phyloP scores from a whole-genome alignment of 805 yeast genomes.

The Yamadazyma tumulicola region DNA sequence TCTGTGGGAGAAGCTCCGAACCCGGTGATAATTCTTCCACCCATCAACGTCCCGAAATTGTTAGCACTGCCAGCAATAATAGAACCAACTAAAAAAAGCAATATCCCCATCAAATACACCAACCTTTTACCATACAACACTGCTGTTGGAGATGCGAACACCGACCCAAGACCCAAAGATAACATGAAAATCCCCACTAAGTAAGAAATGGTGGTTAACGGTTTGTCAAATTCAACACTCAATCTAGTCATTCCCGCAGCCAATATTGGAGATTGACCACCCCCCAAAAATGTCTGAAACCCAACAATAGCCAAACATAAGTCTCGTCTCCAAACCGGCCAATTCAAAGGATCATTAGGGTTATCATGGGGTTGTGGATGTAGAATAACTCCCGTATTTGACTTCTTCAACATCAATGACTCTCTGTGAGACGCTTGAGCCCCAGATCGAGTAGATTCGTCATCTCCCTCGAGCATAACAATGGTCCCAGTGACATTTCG shows the following conservation, averaged over 20 bases:
- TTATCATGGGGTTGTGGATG: conserved; percentile 61
- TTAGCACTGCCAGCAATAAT: conserved; percentile 53
- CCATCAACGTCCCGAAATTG: conserved; percentile 49
- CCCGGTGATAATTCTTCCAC: conserved; percentile 57
- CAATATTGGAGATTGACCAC: conserved; percentile 59
- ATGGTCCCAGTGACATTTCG: conserved; percentile 50
- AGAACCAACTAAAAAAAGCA: conserved; percentile 48
- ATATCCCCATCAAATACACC: conserved; percentile 48
- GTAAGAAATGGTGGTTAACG: conserved; percentile 43
- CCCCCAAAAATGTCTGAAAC: conserved; percentile 55
- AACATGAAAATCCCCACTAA: conserved; percentile 60
- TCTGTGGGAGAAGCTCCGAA: conserved; percentile 61
- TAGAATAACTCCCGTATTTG: conserved; percentile 47
- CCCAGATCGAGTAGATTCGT: conserved; percentile 6
- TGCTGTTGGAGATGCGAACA: conserved; percentile 56
- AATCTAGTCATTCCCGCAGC: conserved; percentile 52
- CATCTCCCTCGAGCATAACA: conserved; percentile 30
- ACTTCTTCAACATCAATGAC: conserved; percentile 36
- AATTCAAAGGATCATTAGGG: conserved; percentile 63
- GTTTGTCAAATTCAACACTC: conserved; percentile 39
- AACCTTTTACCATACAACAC: conserved; percentile 55
- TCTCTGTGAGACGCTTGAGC: conserved; percentile 6
- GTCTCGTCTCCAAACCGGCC: conserved; percentile 62
- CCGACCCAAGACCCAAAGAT: conserved; percentile 55
- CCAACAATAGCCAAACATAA: conserved; percentile 51